Percentiles rank a stretch among this genome's conserved stretches.
These are phyloP conservation scores for Neurospora sp. DNA, from an alignment of 495 filamentous ascomycete species.

Conservation along the genomic window DNA sequence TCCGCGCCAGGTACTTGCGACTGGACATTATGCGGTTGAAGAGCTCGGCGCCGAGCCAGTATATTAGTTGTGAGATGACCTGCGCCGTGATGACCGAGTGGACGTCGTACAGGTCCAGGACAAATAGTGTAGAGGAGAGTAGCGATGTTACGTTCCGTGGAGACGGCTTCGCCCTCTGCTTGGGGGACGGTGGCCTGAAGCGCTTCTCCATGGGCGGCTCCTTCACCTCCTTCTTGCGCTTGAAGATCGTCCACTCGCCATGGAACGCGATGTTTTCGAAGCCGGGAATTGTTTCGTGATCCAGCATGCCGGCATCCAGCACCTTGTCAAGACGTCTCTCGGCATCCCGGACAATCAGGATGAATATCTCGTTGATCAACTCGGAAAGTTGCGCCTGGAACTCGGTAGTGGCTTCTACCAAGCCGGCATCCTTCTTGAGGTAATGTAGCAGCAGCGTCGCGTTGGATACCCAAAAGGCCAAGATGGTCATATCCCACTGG, in stretches of 20 bases:
- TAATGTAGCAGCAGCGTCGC: slow-evolving; percentile 92
- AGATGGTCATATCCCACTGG: slow-evolving; percentile 99
- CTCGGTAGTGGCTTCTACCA: slow-evolving; percentile 72
- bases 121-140: slow-evolving; percentile 91
- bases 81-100: slow-evolving; percentile 94
- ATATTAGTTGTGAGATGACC: slow-evolving; percentile 84
- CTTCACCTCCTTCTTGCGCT: slow-evolving; percentile 77
- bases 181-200: slow-evolving; percentile 89
- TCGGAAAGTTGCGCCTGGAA: slow-evolving; percentile 92
- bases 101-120: slow-evolving; percentile 95
- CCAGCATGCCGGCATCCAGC: slow-evolving; percentile 83
- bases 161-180: slow-evolving; percentile 79
- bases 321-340: slow-evolving; percentile 96
- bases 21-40: slow-evolving; percentile 98
- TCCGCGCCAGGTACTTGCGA: slow-evolving; percentile 86
- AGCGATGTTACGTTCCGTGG: slow-evolving; percentile 96
- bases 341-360: slow-evolving; percentile 96
- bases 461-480: slow-evolving; percentile 98
- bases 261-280: slow-evolving; percentile 96
- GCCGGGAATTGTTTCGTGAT: slow-evolving; percentile 96
- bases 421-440: slow-evolving; percentile 82
- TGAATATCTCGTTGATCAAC: slow-evolving; percentile 96
- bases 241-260: slow-evolving; percentile 96
- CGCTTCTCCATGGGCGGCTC: slow-evolving; percentile 83
- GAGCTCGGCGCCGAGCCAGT: slow-evolving; percentile 92